Conservation (phyloP, 2,329 filamentous ascomycete species). For the Uncinocarpus reesii region DNA sequence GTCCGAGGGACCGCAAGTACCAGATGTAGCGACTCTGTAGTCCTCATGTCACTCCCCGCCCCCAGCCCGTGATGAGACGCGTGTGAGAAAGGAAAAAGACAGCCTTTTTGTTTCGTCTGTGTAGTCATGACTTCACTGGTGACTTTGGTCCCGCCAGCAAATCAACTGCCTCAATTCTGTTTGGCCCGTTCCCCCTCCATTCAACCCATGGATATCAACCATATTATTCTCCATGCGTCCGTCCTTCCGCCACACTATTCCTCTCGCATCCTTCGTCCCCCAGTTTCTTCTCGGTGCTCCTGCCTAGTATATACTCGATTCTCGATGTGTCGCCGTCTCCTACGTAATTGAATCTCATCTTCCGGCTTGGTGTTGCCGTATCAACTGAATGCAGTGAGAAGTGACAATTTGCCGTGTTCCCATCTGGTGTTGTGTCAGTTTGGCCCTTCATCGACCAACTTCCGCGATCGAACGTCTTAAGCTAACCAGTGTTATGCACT, state of each 20-base stretch:
- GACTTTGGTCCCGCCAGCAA: background rate
- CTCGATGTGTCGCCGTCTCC: constrained; percentile 2
- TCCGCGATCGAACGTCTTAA: background rate
- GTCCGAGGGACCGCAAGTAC: too few relatives aligned
- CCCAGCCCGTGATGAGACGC: background rate
- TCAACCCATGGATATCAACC: constrained; percentile 1
- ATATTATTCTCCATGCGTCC: background rate
- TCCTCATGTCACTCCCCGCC: background rate
- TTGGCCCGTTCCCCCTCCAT: too few relatives aligned
- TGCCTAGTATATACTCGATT: background rate
- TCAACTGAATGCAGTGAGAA: background rate
- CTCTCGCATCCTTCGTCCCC: constrained; percentile 12
- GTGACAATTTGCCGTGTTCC: background rate
- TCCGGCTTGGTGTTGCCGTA: background rate
- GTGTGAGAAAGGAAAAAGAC: background rate
- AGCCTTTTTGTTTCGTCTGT: background rate
- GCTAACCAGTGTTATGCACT: background rate
- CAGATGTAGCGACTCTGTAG: too few relatives aligned
- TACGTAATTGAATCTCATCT: constrained; percentile 4
- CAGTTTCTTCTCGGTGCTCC: background rate
- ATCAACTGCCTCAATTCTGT: background rate
- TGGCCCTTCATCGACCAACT: background rate
- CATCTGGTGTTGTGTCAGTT: too few relatives aligned
- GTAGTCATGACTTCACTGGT: background rate
- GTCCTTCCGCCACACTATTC: constrained; percentile 1